Percentiles rank a stretch among this genome's conserved stretches.
Evolutionary conservation across 1,284 basidiomycete species (phyloP).

Genomic region (Tremellales sp.): DNA sequence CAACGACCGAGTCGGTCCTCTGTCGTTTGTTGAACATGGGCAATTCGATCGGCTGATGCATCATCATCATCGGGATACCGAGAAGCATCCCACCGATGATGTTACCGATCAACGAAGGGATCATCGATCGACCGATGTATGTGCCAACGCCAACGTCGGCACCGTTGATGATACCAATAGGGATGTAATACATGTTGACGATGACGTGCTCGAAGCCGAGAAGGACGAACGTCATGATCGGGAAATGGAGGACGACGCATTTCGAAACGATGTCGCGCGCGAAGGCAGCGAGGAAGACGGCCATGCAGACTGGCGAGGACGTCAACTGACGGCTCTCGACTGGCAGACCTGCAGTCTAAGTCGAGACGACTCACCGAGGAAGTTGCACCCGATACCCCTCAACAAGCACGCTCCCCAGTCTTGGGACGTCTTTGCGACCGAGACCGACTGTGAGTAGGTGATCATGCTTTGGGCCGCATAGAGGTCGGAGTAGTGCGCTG

Average conservation of each 20-base stretch:
- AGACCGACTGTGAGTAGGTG: slow-evolving; percentile 14
- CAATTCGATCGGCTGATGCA: slow-evolving; percentile 12
- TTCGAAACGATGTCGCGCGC: slow-evolving; percentile 39
- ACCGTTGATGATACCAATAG: slow-evolving; percentile 38
- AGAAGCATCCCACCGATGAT: slow-evolving; percentile 17
- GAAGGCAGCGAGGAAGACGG: slow-evolving; percentile 38
- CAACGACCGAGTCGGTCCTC: slow-evolving; percentile 3
- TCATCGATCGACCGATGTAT: slow-evolving; percentile 20
- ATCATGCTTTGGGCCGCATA: slow-evolving; percentile 15
- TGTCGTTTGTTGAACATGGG: slow-evolving; percentile 4
- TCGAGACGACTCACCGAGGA: slow-evolving; percentile 19
- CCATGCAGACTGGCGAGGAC: slow-evolving; percentile 29
- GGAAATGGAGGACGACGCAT: slow-evolving; percentile 41
- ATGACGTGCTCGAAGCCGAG: slow-evolving; percentile 45
- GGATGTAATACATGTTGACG: slow-evolving; percentile 44
- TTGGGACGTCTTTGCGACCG: slow-evolving; percentile 21
- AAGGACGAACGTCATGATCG: slow-evolving; percentile 43
- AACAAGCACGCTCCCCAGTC: slow-evolving; percentile 34
- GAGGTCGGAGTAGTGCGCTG: slow-evolving; percentile 22
- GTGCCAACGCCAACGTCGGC: slow-evolving; percentile 14
- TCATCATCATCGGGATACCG: slow-evolving; percentile 17
- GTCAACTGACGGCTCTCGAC: not conserved
- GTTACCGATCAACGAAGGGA: slow-evolving; percentile 26
- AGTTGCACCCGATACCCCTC: slow-evolving; percentile 46
- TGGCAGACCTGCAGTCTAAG: too few relatives aligned